Percentiles rank a stretch among this genome's conserved stretches.
Evolutionary conservation across 2,329 filamentous ascomycete species (phyloP).

Genomic region (Purpureocillium takamizusanense): DNA sequence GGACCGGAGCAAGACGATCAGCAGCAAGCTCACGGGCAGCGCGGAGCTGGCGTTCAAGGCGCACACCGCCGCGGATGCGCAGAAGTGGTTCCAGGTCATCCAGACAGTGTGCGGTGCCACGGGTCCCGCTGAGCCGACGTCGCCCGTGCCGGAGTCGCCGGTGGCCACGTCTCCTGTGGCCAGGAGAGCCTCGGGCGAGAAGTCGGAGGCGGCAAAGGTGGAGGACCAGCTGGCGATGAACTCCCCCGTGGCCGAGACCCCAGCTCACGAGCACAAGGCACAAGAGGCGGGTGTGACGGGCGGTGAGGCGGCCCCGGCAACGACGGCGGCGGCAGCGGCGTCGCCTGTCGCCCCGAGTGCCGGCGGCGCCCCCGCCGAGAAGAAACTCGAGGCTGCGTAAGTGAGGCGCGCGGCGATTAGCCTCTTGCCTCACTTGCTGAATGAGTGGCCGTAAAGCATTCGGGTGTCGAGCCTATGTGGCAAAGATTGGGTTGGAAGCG

Average conservation of each 20-base stretch:
- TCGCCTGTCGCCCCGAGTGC: no score
- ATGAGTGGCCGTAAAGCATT: not conserved
- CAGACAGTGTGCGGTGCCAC: conserved; percentile 46
- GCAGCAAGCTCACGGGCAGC: conserved; percentile 69
- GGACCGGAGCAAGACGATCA: conserved; percentile 72
- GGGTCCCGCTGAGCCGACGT: conserved; percentile 24
- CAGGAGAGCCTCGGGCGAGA: conserved; percentile 1
- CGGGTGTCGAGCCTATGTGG: not conserved
- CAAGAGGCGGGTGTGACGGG: conserved; percentile 33
- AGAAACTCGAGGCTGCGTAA: conserved; percentile 2
- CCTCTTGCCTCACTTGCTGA: not conserved
- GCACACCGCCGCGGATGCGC: conserved; percentile 67
- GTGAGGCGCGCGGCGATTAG: not conserved
- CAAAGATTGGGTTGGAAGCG: no score
- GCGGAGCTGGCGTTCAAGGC: conserved; percentile 86
- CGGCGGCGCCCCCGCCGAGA: not conserved
- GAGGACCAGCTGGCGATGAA: conserved; percentile 9
- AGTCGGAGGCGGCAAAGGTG: not conserved
- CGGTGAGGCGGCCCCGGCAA: conserved; percentile 9
- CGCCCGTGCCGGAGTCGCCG: conserved; percentile 12
- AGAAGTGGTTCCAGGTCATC: conserved; percentile 78
- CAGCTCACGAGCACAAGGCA: conserved; percentile 29
- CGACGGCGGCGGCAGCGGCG: not conserved
- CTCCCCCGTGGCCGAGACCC: conserved; percentile 5
- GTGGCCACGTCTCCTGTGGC: conserved; percentile 4